Evolutionary conservation across 2,329 filamentous ascomycete genomes (phyloP).

Genomic region (Aspergillus aculeatinus): DNA sequence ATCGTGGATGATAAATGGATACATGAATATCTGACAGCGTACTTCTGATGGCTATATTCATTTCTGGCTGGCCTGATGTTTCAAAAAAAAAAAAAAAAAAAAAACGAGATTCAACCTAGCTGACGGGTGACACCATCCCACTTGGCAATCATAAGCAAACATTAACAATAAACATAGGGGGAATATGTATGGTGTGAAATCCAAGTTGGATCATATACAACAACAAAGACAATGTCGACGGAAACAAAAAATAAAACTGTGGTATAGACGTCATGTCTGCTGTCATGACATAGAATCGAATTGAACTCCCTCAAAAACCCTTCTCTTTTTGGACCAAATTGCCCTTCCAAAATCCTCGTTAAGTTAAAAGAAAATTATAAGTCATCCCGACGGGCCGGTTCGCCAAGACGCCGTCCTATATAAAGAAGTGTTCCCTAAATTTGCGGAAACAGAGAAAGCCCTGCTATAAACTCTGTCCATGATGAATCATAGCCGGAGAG

Average conservation of each 20-base stretch:
- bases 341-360: background rate
- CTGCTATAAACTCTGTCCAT: background rate
- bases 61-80: background rate
- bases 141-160: background rate
- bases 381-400: constrained; percentile 5
- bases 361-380: constrained; percentile 13
- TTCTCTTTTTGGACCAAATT: background rate
- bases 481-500: constrained; percentile 24
- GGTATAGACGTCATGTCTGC: constrained; percentile 20
- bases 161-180: constrained; percentile 11
- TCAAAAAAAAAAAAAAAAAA: background rate
- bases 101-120: background rate
- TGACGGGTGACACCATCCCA: background rate
- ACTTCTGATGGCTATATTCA: background rate
- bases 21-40: too few species aligned
- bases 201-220: constrained; percentile 22
- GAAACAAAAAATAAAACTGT: constrained; percentile 5
- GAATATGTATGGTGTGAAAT: constrained; percentile 15
- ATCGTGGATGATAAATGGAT: too few species aligned
- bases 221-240: background rate
- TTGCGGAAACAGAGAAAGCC: background rate
- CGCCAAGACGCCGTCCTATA: constrained; percentile 23
- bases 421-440: constrained; percentile 4
- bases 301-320: constrained; percentile 1
- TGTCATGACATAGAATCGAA: constrained; percentile 14